Conservation (phyloP, 352 stramenopile genomes). For the Phytophthora litchii region DNA sequence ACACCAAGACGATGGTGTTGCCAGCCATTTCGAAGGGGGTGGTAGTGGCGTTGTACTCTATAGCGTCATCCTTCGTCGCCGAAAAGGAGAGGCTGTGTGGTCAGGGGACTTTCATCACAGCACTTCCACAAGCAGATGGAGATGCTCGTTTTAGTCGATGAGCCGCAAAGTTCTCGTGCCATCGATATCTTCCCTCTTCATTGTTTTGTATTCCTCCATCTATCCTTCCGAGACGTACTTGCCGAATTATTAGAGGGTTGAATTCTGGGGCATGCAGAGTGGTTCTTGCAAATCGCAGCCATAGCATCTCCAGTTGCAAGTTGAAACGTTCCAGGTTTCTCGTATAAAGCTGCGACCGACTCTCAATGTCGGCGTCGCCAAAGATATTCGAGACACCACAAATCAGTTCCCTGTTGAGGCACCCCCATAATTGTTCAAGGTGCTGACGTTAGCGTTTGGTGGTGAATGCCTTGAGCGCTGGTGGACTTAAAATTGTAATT, state of each 20-base stretch:
- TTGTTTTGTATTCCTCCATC: too few relatives aligned
- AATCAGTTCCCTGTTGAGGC: too few relatives aligned
- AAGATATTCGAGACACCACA: too few relatives aligned
- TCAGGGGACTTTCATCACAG: too few relatives aligned
- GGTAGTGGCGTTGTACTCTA: conserved; percentile 2
- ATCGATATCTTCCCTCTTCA: not conserved
- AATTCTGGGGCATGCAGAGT: not conserved
- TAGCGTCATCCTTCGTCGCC: not conserved
- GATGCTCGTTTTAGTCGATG: not conserved
- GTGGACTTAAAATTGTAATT: too few relatives aligned
- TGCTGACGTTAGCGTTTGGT: too few relatives aligned
- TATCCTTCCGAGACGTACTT: too few relatives aligned
- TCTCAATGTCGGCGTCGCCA: too few relatives aligned
- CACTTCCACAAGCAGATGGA: too few relatives aligned
- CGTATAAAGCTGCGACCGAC: too few relatives aligned
- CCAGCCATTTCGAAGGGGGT: conserved; percentile 2
- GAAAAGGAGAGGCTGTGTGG: conserved; percentile 1
- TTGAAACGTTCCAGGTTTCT: conserved; percentile 9
- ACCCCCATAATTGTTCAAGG: too few relatives aligned
- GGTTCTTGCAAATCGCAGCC: not conserved
- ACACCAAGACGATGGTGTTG: conserved; percentile 10
- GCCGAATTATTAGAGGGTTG: not conserved
- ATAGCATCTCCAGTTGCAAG: not conserved
- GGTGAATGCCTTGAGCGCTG: too few relatives aligned
- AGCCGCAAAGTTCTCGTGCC: not conserved